These are phyloP conservation scores for Catenaria anguillulae DNA, from an alignment of 371 early-diverging fungal genomes.

Conservation along the genomic window DNA sequence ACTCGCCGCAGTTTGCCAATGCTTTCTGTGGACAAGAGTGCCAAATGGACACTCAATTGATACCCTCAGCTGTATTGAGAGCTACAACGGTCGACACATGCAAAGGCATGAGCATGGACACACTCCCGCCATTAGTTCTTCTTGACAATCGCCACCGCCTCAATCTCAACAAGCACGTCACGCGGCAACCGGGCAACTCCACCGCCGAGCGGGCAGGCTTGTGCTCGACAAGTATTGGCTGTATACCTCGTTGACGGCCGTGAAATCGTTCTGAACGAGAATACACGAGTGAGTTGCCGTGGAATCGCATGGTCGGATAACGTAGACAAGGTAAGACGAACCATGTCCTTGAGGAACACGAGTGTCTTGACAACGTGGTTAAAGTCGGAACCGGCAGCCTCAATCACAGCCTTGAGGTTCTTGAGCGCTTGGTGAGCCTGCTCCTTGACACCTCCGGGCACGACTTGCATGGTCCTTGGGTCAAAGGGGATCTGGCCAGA, in stretches of 20 bases:
- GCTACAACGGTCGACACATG: too few relatives aligned
- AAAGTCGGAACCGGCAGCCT: constrained; percentile 53
- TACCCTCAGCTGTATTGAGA: too few relatives aligned
- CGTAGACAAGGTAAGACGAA: too few relatives aligned
- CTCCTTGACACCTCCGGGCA: constrained; percentile 45
- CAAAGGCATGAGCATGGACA: too few relatives aligned
- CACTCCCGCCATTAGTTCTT: too few relatives aligned
- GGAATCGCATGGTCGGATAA: too few relatives aligned
- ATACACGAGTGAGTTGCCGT: too few relatives aligned
- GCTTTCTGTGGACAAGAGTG: too few relatives aligned
- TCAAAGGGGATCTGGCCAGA: constrained; percentile 65
- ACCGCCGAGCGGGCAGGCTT: constrained; percentile 79
- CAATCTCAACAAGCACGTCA: constrained; percentile 80
- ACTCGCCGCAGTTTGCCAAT: too few relatives aligned
- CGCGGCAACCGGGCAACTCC: constrained; percentile 74
- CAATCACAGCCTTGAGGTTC: constrained; percentile 61
- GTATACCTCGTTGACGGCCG: constrained; percentile 69
- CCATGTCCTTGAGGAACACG: constrained; percentile 76
- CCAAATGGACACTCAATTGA: too few relatives aligned
- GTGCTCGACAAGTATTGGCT: constrained; percentile 38
- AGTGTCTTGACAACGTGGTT: constrained; percentile 77
- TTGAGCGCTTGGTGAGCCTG: constrained; percentile 60
- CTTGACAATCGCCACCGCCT: constrained; percentile 52
- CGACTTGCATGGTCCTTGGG: constrained; percentile 43
- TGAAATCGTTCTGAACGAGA: constrained; percentile 72